phyloP scores from a whole-genome alignment of 768 basidiomycete genomes.

The Wakefieldia striispora region DNA sequence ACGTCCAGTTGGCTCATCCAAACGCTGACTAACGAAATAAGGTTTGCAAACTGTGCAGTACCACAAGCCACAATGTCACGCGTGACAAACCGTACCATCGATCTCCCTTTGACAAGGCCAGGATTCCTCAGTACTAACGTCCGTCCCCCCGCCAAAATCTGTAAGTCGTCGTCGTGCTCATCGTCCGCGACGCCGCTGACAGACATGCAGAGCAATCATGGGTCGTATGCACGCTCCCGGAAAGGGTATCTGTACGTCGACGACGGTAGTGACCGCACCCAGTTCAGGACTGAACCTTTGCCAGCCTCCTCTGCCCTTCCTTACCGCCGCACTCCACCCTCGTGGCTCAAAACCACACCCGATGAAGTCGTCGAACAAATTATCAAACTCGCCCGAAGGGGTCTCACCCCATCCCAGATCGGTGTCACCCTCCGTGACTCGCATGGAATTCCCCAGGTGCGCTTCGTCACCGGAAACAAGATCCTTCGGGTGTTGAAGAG shows the following conservation, averaged over 20 bases:
- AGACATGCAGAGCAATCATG: conserved; percentile 52
- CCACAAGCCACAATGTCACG: conserved; percentile 33
- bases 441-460: conserved; percentile 97
- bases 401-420: conserved; percentile 96
- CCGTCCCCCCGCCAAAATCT: conserved; percentile 26
- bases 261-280: neutral
- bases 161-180: conserved; percentile 31
- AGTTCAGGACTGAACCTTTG: conserved; percentile 36
- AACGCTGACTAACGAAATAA: conserved; percentile 43
- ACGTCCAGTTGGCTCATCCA: neutral
- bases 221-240: conserved; percentile 99
- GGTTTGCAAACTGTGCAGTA: conserved; percentile 64
- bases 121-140: conserved; percentile 25
- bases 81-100: conserved; percentile 28
- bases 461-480: conserved; percentile 98
- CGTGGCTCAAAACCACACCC: conserved; percentile 95
- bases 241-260: conserved; percentile 96
- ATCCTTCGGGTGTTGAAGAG: conserved; percentile 97
- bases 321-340: conserved; percentile 90
- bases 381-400: conserved; percentile 95
- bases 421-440: conserved; percentile 98
- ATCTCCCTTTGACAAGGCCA: neutral
- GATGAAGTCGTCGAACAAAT: conserved; percentile 97
- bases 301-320: conserved; percentile 87
- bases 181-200: conserved; percentile 13